Conservation (phyloP, 2,329 filamentous ascomycete species). For the Fusarium sp. region DNA sequence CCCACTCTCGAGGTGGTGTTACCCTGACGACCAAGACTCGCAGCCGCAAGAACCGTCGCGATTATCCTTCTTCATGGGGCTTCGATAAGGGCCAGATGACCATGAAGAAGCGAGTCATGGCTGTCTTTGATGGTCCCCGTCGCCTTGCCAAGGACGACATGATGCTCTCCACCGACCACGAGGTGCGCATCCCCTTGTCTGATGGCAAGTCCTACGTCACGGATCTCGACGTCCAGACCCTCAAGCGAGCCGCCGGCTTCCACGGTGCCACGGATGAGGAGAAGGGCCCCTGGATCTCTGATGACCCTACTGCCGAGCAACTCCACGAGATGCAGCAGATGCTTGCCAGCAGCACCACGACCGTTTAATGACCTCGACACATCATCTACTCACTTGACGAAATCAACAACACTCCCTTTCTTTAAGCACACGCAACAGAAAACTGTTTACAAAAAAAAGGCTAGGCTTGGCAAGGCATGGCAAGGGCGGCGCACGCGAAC, state of each 20-base stretch:
- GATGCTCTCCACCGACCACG: constrained; percentile 96
- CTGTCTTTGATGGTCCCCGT: constrained; percentile 88
- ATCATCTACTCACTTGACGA: constrained; percentile 9
- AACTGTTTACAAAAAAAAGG: constrained; percentile 37
- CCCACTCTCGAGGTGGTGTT: constrained; percentile 81
- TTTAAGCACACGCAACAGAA: constrained; percentile 29
- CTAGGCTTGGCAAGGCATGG: constrained; percentile 36
- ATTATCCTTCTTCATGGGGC: constrained; percentile 95
- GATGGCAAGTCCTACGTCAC: constrained; percentile 87
- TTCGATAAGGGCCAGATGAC: constrained; percentile 94
- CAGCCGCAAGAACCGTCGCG: constrained; percentile 89
- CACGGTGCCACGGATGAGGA: constrained; percentile 84
- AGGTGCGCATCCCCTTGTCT: constrained; percentile 86
- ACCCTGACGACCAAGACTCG: constrained; percentile 67
- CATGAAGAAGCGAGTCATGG: constrained; percentile 96
- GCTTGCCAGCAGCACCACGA: constrained; percentile 46
- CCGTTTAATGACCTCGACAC: constrained; percentile 28
- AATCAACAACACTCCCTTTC: constrained; percentile 9
- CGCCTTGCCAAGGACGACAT: constrained; percentile 98
- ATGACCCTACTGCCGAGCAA: constrained; percentile 75
- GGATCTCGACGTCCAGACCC: constrained; percentile 90
- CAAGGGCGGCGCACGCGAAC: constrained; percentile 43
- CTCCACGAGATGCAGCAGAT: constrained; percentile 70
- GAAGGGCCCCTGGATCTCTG: constrained; percentile 85
- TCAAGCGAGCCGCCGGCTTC: constrained; percentile 89